A percentile compares a stretch with the other conserved stretches of the same genome.
These are phyloP conservation scores for Isochrysis galbana DNA, from an alignment of 78 protist species.

Conservation along the genomic window DNA sequence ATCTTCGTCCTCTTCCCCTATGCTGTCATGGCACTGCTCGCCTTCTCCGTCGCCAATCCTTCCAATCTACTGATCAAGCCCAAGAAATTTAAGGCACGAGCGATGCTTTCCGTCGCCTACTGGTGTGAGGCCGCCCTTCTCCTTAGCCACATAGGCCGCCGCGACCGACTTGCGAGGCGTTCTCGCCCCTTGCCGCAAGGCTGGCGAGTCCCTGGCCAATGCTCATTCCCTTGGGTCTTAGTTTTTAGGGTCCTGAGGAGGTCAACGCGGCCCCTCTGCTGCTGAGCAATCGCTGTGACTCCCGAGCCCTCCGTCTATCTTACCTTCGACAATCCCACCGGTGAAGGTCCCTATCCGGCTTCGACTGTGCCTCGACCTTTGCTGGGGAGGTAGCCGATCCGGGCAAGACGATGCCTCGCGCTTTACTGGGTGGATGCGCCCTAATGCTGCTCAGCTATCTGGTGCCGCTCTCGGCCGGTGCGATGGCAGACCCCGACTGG, in stretches of 20 bases:
- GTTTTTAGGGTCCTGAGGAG: too few relatives aligned
- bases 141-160: too few relatives aligned
- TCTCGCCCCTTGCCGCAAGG: too few relatives aligned
- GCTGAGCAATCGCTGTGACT: too few relatives aligned
- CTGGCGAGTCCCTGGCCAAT: too few relatives aligned
- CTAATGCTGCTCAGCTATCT: neutral
- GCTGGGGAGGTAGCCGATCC: slow-evolving; percentile 45
- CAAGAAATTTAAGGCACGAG: neutral
- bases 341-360: slow-evolving; percentile 18
- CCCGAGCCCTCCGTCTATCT: too few relatives aligned
- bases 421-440: neutral
- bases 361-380: slow-evolving; percentile 38
- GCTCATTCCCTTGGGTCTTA: too few relatives aligned
- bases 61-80: neutral
- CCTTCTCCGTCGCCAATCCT: neutral
- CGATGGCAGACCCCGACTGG: neutral
- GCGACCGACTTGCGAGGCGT: too few relatives aligned
- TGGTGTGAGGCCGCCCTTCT: too few relatives aligned
- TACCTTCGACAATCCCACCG: too few relatives aligned
- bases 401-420: neutral
- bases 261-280: too few relatives aligned
- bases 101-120: neutral
- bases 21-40: neutral
- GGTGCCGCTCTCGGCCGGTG: neutral
- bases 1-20: neutral